Evolutionary conservation across 1,284 basidiomycete genomes (phyloP).

Genomic region (Xerocomus amazonicus): DNA sequence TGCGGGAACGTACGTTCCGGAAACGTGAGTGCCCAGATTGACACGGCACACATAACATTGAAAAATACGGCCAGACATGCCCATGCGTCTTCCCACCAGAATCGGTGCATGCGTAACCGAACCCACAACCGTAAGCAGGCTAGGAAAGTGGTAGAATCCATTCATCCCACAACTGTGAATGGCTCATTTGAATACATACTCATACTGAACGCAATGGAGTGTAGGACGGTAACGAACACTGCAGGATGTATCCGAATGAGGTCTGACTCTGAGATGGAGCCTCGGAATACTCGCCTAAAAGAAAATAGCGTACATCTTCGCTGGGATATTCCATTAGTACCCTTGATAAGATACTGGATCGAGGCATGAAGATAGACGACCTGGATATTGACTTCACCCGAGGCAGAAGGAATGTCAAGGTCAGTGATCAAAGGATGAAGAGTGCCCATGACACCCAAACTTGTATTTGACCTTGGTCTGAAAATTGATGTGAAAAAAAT

Average conservation of each 20-base stretch:
- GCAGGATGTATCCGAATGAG: background rate
- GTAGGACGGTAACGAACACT: conserved; percentile 13
- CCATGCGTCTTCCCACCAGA: conserved; percentile 25
- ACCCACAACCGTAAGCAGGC: conserved; percentile 16
- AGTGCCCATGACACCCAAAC: background rate
- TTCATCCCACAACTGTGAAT: background rate
- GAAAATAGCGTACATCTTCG: background rate
- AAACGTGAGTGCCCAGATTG: conserved; percentile 14
- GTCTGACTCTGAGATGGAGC: background rate
- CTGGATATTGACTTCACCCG: background rate
- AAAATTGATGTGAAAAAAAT: background rate
- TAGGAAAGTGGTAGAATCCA: background rate
- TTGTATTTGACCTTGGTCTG: background rate
- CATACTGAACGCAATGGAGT: conserved; percentile 6
- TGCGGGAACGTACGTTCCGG: conserved; percentile 11
- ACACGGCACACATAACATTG: conserved; percentile 8
- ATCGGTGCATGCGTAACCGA: conserved; percentile 5
- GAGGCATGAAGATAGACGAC: background rate
- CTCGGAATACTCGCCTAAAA: conserved; percentile 3
- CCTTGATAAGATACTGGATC: background rate
- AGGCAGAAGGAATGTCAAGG: background rate
- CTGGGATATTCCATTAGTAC: conserved; percentile 5
- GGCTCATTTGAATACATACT: conserved; percentile 5
- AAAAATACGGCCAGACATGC: conserved; percentile 12
- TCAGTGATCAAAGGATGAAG: background rate